phyloP scores from a whole-genome alignment of 495 filamentous ascomycete species.

The Penicillium alfredii region DNA sequence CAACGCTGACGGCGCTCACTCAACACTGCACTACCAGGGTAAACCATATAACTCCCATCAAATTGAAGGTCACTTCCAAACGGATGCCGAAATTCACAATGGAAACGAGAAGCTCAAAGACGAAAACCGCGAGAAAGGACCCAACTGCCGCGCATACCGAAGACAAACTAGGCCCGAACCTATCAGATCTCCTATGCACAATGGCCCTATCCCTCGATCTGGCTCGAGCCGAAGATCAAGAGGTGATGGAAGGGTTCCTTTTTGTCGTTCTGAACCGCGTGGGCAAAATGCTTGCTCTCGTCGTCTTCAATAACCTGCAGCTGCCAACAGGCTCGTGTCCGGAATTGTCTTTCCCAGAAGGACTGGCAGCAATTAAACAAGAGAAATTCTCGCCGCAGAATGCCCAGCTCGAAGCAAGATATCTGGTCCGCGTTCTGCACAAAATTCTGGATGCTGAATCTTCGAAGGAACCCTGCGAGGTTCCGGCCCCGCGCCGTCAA shows the following conservation, averaged over 20 bases:
- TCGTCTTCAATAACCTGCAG: slow-evolving; percentile 30
- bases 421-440: slow-evolving; percentile 36
- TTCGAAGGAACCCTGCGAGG: background rate
- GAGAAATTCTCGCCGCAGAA: slow-evolving; percentile 15
- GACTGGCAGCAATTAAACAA: slow-evolving; percentile 18
- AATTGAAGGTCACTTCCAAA: background rate
- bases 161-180: slow-evolving; percentile 14
- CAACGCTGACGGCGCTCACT: slow-evolving; percentile 27
- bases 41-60: background rate
- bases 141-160: background rate
- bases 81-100: background rate
- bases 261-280: slow-evolving; percentile 30
- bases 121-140: background rate
- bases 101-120: slow-evolving; percentile 3
- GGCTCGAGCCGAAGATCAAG: slow-evolving; percentile 16
- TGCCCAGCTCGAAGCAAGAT: slow-evolving; percentile 27
- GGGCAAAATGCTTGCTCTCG: slow-evolving; percentile 34
- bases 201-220: slow-evolving; percentile 27
- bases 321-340: slow-evolving; percentile 18
- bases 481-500: background rate
- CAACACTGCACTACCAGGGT: slow-evolving; percentile 21
- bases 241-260: slow-evolving; percentile 36
- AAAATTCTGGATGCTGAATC: slow-evolving; percentile 18
- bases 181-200: slow-evolving; percentile 21
- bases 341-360: slow-evolving; percentile 25